Conservation (phyloP, 345 rosid genomes). For the Acer negundo region DNA sequence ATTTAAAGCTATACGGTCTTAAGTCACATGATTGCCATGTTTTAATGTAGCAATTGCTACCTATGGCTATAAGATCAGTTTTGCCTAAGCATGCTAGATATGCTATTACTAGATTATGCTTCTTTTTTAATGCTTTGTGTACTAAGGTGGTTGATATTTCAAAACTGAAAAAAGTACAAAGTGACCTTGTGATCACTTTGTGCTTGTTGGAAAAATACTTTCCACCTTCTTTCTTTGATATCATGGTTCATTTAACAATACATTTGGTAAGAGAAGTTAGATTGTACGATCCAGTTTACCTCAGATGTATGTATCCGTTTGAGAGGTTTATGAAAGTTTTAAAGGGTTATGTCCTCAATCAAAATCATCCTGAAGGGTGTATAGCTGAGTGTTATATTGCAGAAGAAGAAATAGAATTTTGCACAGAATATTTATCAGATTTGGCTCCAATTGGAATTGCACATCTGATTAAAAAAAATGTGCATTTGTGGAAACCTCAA, state of each 20-base stretch:
- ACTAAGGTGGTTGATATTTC: not conserved
- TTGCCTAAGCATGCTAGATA: not conserved
- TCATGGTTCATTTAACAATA: not conserved
- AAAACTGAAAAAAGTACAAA: not conserved
- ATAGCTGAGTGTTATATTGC: too few relatives aligned
- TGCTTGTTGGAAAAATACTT: not conserved
- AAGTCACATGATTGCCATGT: not conserved
- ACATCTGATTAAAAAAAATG: too few relatives aligned
- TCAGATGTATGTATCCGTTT: too few relatives aligned
- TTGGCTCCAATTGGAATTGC: too few relatives aligned
- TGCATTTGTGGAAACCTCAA: too few relatives aligned
- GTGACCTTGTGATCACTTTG: not conserved
- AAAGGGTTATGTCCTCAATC: too few relatives aligned
- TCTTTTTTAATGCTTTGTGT: not conserved
- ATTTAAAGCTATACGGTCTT: not conserved
- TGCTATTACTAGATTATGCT: not conserved
- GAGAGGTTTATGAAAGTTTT: too few relatives aligned
- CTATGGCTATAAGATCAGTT: not conserved
- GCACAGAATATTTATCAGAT: too few relatives aligned
- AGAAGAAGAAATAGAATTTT: too few relatives aligned
- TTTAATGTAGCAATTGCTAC: not conserved
- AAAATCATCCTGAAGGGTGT: too few relatives aligned
- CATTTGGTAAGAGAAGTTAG: too few relatives aligned
- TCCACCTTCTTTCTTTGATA: not conserved
- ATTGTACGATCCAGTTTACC: too few relatives aligned